Conservation (phyloP, 2,329 filamentous ascomycete genomes). For the Aspergillus melleus region DNA sequence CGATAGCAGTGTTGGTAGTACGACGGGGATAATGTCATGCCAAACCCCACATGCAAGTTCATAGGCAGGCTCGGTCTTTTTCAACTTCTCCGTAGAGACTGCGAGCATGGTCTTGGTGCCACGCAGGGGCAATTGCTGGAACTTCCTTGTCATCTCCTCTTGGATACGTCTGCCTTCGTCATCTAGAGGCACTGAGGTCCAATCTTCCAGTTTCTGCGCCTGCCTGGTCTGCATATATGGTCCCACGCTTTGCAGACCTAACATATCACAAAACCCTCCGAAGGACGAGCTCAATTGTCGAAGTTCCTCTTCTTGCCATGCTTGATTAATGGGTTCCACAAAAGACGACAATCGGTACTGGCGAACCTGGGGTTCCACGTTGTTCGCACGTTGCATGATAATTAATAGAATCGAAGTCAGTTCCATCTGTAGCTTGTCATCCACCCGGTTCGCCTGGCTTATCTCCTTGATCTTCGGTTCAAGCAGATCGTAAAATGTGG, state of each 20-base stretch:
- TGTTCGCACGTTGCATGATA: slow-evolving; percentile 83
- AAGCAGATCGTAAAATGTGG: slow-evolving; percentile 83
- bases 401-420: slow-evolving; percentile 92
- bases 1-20: slow-evolving; percentile 82
- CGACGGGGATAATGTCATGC: slow-evolving; percentile 75
- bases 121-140: slow-evolving; percentile 75
- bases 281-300: slow-evolving; percentile 71
- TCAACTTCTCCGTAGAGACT: slow-evolving; percentile 86
- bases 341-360: slow-evolving; percentile 73
- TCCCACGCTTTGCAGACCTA: slow-evolving; percentile 78
- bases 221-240: slow-evolving; percentile 72
- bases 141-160: slow-evolving; percentile 71
- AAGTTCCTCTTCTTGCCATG: slow-evolving; percentile 75
- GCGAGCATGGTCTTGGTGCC: slow-evolving; percentile 90
- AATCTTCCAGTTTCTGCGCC: slow-evolving; percentile 76
- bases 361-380: slow-evolving; percentile 69
- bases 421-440: slow-evolving; percentile 81
- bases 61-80: slow-evolving; percentile 70
- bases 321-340: slow-evolving; percentile 74
- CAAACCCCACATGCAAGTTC: slow-evolving; percentile 78
- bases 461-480: slow-evolving; percentile 75
- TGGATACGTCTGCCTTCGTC: slow-evolving; percentile 77
- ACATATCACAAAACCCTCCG: slow-evolving; percentile 72
- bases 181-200: slow-evolving; percentile 76
- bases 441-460: slow-evolving; percentile 71